Percentiles rank a stretch among this genome's conserved stretches.
Evolutionary conservation across 1,284 basidiomycete species (phyloP).

Genomic region (Marasmius tenuissimus): DNA sequence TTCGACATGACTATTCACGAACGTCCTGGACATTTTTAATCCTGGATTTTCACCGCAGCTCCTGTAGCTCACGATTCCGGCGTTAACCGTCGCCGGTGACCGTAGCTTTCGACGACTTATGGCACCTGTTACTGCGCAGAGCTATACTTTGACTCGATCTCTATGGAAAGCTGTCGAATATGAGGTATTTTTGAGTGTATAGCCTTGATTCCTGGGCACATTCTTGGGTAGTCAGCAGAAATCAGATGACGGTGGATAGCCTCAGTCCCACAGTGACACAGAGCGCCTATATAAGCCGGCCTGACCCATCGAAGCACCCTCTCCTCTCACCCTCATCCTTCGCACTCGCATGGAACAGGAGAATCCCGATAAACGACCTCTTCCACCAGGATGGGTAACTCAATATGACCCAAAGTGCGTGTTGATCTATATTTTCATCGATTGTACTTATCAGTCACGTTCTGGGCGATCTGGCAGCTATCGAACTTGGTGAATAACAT

Average conservation of each 20-base stretch:
- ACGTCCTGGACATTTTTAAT: too few relatives aligned
- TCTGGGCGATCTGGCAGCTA: constrained; percentile 43
- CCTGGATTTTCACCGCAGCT: too few relatives aligned
- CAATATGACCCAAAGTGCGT: constrained; percentile 70
- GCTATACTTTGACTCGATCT: too few relatives aligned
- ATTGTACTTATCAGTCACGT: constrained; percentile 20
- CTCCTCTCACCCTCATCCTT: background rate
- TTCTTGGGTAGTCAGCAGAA: background rate
- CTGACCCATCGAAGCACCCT: background rate
- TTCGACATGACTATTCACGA: too few relatives aligned
- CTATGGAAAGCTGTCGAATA: too few relatives aligned
- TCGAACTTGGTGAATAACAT: constrained; percentile 55
- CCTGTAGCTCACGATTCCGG: too few relatives aligned
- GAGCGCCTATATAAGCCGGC: background rate
- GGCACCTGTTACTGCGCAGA: too few relatives aligned
- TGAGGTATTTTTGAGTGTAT: background rate
- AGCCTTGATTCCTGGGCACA: background rate
- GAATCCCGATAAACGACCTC: constrained; percentile 64
- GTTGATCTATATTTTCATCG: constrained; percentile 13
- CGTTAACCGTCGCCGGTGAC: too few relatives aligned
- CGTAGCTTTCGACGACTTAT: too few relatives aligned
- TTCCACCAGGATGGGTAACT: constrained; percentile 69
- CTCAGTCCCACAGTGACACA: background rate
- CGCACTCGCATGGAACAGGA: background rate
- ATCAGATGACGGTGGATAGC: background rate